Evolutionary conservation across 768 basidiomycete species (phyloP).

Genomic region (Hygrocybe coccinea): DNA sequence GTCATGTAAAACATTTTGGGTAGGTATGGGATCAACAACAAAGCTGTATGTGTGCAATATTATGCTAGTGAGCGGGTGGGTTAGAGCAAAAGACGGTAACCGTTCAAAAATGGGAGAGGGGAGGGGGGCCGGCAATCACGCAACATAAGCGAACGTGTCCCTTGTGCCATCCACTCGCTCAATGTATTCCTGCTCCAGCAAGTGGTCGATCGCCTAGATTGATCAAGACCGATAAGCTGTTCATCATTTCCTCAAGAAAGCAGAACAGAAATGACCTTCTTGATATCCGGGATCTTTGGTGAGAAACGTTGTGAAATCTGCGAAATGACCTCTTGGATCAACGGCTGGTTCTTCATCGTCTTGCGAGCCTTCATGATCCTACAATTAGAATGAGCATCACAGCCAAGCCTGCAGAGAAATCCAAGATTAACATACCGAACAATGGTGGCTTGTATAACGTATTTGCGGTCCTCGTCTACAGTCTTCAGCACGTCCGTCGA

Average conservation of each 20-base stretch:
- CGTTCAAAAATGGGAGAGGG: constrained; percentile 5
- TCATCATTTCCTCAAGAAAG: not conserved
- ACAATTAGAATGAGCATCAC: not conserved
- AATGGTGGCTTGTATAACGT: constrained; percentile 91
- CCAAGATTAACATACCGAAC: constrained; percentile 51
- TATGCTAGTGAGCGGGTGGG: constrained; percentile 14
- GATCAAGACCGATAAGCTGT: constrained; percentile 12
- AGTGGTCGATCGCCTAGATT: constrained; percentile 74
- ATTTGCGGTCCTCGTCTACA: constrained; percentile 96
- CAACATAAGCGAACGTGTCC: constrained; percentile 81
- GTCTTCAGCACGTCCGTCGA: constrained; percentile 84
- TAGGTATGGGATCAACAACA: constrained; percentile 21
- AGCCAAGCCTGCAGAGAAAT: not conserved
- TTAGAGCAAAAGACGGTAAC: not conserved
- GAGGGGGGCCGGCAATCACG: constrained; percentile 33
- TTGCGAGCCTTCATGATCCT: constrained; percentile 95
- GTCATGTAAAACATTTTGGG: constrained; percentile 24
- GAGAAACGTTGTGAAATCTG: constrained; percentile 85
- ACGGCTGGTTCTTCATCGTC: constrained; percentile 88
- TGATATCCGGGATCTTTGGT: constrained; percentile 94
- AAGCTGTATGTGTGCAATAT: not conserved
- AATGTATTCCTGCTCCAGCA: constrained; percentile 96
- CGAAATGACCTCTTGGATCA: constrained; percentile 87
- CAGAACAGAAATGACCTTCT: constrained; percentile 62
- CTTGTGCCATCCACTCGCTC: constrained; percentile 89